Conservation (phyloP, 2,329 filamentous ascomycete species). For the Ceratocystis papillata region DNA sequence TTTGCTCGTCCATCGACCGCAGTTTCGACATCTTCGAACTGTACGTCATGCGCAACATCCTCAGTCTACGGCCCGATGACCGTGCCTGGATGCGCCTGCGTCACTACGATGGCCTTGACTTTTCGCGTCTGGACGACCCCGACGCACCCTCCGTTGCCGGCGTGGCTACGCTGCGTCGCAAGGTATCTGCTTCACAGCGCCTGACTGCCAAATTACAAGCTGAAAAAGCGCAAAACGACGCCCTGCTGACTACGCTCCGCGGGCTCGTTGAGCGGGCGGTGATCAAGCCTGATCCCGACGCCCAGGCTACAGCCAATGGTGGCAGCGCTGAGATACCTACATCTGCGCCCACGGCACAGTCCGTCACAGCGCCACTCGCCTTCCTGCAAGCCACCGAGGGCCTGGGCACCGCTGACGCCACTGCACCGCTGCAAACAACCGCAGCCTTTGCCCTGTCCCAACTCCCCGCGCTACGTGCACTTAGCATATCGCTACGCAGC, state of each 20-base stretch:
- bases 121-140: conserved; percentile 28
- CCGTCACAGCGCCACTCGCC: conserved; percentile 35
- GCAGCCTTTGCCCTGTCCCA: conserved; percentile 73
- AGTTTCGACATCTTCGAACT: conserved; percentile 83
- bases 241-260: conserved; percentile 54
- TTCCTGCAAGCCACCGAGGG: conserved; percentile 47
- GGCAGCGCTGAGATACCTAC: not conserved
- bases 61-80: conserved; percentile 58
- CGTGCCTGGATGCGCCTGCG: conserved; percentile 67
- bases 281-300: conserved; percentile 28
- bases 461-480: conserved; percentile 62
- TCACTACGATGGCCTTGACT: conserved; percentile 66
- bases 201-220: conserved; percentile 58
- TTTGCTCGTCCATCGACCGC: conserved; percentile 71
- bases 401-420: conserved; percentile 41
- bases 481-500: conserved; percentile 50
- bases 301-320: conserved; percentile 17
- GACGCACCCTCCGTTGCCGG: conserved; percentile 50
- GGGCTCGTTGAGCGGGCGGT: conserved; percentile 24
- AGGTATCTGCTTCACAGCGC: conserved; percentile 66
- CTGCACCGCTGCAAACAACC: conserved; percentile 55
- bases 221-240: conserved; percentile 62
- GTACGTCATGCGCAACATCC: conserved; percentile 76
- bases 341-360: not conserved
- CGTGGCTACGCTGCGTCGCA: conserved; percentile 60